Conservation (phyloP, 73 alveolate species). For the Tetrahymena borealis region DNA sequence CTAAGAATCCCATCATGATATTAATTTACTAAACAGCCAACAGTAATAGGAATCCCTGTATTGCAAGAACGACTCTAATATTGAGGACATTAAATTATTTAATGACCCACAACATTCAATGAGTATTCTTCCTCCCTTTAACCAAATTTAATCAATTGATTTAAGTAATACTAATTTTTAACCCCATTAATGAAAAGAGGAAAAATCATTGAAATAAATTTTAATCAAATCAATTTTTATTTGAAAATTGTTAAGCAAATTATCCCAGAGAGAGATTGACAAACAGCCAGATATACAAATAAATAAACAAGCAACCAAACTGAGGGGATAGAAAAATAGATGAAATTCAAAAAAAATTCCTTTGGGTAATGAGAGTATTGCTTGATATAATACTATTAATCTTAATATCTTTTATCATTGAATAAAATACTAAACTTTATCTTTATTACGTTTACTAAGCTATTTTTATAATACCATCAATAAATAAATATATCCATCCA, state of each 20-base stretch:
- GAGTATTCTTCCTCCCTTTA: not conserved
- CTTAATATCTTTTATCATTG: too few species aligned
- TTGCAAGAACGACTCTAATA: not conserved
- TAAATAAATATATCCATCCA: too few species aligned
- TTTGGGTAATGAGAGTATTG: too few species aligned
- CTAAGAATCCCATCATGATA: not conserved
- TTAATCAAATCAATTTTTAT: not conserved
- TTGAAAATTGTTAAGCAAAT: not conserved
- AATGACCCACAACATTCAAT: not conserved
- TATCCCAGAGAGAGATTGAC: too few species aligned
- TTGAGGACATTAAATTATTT: not conserved
- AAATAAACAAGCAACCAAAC: too few species aligned
- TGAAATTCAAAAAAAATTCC: too few species aligned
- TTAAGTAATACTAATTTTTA: not conserved
- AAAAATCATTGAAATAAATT: not conserved
- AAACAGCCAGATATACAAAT: too few species aligned
- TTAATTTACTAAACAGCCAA: not conserved
- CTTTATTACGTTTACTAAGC: too few species aligned
- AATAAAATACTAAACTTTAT: too few species aligned
- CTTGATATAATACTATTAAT: too few species aligned
- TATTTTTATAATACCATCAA: too few species aligned
- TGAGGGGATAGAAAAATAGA: too few species aligned
- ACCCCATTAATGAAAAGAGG: not conserved
- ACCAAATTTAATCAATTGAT: not conserved
- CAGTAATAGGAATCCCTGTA: not conserved